Evolutionary conservation across 164 flowering plant genomes (phyloP), one percentile per base, ranked within the genome.

Genomic region (Macadamia tetraphylla): DNA sequence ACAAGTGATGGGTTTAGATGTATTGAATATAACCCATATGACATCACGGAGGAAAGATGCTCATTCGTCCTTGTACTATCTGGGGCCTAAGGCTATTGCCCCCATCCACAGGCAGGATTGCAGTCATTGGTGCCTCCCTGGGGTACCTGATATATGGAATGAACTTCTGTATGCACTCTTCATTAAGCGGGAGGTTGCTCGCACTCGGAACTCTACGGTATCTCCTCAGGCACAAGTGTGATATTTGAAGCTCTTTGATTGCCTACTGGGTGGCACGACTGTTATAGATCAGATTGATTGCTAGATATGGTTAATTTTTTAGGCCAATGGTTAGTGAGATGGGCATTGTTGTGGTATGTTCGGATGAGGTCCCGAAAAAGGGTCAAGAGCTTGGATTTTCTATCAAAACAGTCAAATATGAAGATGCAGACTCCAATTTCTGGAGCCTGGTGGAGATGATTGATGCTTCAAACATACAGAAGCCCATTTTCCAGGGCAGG

Each of bases 81-180:
- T 81, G 32, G 84, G 85, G 7, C 82, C 89, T 0, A 46, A 62
- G 0, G 29, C 9, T 0, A 75, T 86, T 42, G 85, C 89, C 2
- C 77, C 96, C 13, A 65, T 83, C 18, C 89, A 84, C 74, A 80
- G 92, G 71, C 98, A 94, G 71, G 97, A 94, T 71, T 94, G 98
- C 84, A 94, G 97, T 81, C 98, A 94, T 56, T 94, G 97, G 98
- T 91, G 98, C 71, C 83, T 94, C 30, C 98, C 98, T 29, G 98
- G 98, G 7, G 94, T 94, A 30, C 98, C 97, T 3, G 97, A 91
- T 78, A 49, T 85, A 5, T 91, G 97, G 97, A 91, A 91, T 58
- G 94, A 94, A 72, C 85, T 94, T 43, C 88, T 91, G 43, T 94
- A 80, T 68, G 86, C 97, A 1, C 66, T 90, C 23, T 69, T 88